Evolutionary conservation across 768 basidiomycete genomes (phyloP).

Genomic region (Coprinellus micaceus): DNA sequence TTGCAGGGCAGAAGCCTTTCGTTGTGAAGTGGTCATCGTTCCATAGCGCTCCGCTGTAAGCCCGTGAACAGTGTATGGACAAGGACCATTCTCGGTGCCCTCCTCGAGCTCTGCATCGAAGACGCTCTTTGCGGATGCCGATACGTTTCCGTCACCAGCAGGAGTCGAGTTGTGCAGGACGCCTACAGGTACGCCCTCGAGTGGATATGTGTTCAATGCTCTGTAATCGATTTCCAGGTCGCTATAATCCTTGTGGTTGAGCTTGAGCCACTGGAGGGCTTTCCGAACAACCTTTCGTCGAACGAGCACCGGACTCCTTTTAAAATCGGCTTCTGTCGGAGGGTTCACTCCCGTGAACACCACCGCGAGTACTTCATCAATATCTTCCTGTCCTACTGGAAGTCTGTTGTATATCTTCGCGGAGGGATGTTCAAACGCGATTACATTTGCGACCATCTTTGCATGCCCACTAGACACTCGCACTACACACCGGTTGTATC

Average conservation of each 20-base stretch:
- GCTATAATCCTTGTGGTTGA: constrained; percentile 33
- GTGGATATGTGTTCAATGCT: constrained; percentile 22
- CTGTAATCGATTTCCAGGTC: constrained; percentile 27
- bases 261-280: constrained; percentile 32
- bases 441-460: constrained; percentile 28
- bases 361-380: constrained; percentile 21
- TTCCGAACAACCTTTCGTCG: constrained; percentile 17
- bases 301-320: constrained; percentile 15
- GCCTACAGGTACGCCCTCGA: constrained; percentile 19
- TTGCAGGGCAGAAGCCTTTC: constrained; percentile 21
- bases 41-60: constrained; percentile 24
- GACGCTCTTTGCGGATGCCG: constrained; percentile 21
- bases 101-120: constrained; percentile 24
- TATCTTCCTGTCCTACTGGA: constrained; percentile 18
- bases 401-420: constrained; percentile 22
- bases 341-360: neutral
- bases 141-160: constrained; percentile 10
- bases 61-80: constrained; percentile 36
- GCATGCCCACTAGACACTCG: constrained; percentile 21
- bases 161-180: constrained; percentile 17
- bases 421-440: constrained; percentile 25
- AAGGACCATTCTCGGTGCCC: constrained; percentile 25
- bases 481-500: constrained; percentile 27
- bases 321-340: neutral
- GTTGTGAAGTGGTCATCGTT: constrained; percentile 14